Evolutionary conservation across 768 basidiomycete genomes (phyloP), one percentile per base, ranked within the genome.

Genomic region (Termitomyces sp.): DNA sequence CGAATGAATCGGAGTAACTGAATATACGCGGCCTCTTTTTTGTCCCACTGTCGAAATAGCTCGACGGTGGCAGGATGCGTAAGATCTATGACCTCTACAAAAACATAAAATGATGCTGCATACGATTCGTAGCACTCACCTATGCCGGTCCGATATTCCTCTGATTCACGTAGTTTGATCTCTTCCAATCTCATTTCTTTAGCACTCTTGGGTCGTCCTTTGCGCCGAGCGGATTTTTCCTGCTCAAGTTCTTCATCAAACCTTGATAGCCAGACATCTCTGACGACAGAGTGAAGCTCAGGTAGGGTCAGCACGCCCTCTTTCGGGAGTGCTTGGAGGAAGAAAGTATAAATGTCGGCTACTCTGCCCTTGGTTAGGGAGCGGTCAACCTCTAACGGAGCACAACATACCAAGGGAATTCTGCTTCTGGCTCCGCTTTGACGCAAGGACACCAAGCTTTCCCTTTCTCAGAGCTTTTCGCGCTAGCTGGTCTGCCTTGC

Each of bases 291-390:
- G 66, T 93, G 92, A 37, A 94, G 71, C 44, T 88, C 86, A 27
- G 82, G 75, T 1, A 93, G 76, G 0, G 83, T 76, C 52, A 93
- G 70, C 4, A 77, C 76, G 1, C 79, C 78, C 44, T 81, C 81
- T 49, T 81, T 77, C 0, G 90, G 90, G 8, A 93, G 68, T 11
- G 86, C 83, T 60, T 87, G 81, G 65, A 81, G 88, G 70, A 91
- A 93, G 73, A 93, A 93, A 13, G 81, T 81, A 69, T 85, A 89
- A 11, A 88, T 73, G 66, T 91, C 84, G 61, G 80, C 90, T 91
- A 66, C 7, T 61, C 31, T 45, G 39, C 13, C 46, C 52, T 42
- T 61, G 59, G 57, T 65, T 55, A 58, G n/a, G 50, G 16, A 62
- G 52, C 57, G 27, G 50, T 44, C 49, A 34, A 36, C 37, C 12